phyloP scores from a whole-genome alignment of 352 stramenopile species.

The Aphanomyces invadans region DNA sequence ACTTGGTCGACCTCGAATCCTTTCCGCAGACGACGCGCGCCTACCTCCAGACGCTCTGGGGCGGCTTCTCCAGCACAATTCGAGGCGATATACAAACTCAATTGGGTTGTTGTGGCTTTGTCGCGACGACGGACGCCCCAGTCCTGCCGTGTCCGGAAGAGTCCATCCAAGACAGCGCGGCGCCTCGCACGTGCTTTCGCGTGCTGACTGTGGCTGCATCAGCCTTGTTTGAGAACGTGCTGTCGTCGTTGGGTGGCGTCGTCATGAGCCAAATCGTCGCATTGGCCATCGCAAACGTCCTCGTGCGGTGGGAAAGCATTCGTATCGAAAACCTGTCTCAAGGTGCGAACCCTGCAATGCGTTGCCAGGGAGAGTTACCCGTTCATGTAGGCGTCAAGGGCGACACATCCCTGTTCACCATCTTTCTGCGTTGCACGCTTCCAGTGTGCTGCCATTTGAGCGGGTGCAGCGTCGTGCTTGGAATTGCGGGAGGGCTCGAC shows the following conservation, averaged over 20 bases:
- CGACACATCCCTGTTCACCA: background rate
- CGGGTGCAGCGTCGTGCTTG: constrained; percentile 26
- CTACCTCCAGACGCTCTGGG: constrained; percentile 31
- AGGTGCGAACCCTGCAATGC: too few species aligned
- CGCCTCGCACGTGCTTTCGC: constrained; percentile 35
- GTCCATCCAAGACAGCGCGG: constrained; percentile 31
- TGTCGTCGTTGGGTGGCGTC: constrained; percentile 34
- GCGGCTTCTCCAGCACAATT: constrained; percentile 19
- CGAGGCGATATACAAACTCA: constrained; percentile 33
- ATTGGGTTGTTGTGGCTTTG: constrained; percentile 52
- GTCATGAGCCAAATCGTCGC: constrained; percentile 34
- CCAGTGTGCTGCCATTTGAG: constrained; percentile 35
- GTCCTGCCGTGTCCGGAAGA: constrained; percentile 38
- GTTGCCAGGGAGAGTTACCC: too few species aligned
- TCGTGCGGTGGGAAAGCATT: constrained; percentile 44
- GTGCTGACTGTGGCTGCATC: constrained; percentile 30
- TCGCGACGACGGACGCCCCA: constrained; percentile 29
- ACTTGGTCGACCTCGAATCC: constrained; percentile 34
- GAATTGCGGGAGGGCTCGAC: constrained; percentile 36
- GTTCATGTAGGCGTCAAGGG: background rate
- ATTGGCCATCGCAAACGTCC: constrained; percentile 36
- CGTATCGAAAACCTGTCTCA: constrained; percentile 12
- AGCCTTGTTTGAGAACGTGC: constrained; percentile 33
- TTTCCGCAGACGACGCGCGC: constrained; percentile 31
- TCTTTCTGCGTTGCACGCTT: constrained; percentile 34